Evolutionary conservation across 495 filamentous ascomycete genomes (phyloP), one percentile per base, ranked within the genome.

Genomic region (Chaetomium tenue): DNA sequence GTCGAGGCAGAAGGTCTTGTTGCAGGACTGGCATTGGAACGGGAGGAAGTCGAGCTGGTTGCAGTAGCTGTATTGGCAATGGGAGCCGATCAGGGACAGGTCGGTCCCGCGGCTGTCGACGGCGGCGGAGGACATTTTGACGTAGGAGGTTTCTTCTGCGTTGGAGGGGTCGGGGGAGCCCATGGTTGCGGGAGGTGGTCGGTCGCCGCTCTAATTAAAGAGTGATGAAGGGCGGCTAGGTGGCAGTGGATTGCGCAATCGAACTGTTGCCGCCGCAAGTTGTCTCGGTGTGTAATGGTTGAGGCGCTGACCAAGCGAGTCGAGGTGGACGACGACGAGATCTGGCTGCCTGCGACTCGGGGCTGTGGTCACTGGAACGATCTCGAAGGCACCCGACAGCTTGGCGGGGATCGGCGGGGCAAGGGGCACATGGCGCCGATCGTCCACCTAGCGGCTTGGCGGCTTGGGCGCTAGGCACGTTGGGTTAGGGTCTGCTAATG

Each of bases 41-140:
- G 94, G 94, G 13, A 98, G 88, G 79, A 98, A 98, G 79, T 98
- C 95, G 53, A 98, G 90, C 71, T 90, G 88, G 74, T 92, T 87
- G 84, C 94, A 98, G 83, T 91, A 92, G 67, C 86, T 77, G 78
- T 89, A 87, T 77, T 97, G 87, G 83, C 94, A 98, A 80, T 96
- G 92, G 60, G 87, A 85, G 70, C 94, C 94, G 74, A 98, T 90
- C 13, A 91, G 84, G 67, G 88, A 87, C 44, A 91, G 85, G 78
- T 97, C 91, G 71, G 78, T 89, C 50, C 89, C 85, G 75, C 93
- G 89, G 71, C 77, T 58, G 69, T 88, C 82, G 77, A 88, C 87
- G 72, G 74, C 74, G 62, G 74, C 86, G 68, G 76, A 66, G 59
- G 75, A 42, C 79, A 82, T 82, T 52, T 78, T 74, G 70, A 80